These are phyloP conservation scores for Sugiyamaella grinbergsii DNA, from an alignment of 1,139 yeast genomes.

Conservation along the genomic window DNA sequence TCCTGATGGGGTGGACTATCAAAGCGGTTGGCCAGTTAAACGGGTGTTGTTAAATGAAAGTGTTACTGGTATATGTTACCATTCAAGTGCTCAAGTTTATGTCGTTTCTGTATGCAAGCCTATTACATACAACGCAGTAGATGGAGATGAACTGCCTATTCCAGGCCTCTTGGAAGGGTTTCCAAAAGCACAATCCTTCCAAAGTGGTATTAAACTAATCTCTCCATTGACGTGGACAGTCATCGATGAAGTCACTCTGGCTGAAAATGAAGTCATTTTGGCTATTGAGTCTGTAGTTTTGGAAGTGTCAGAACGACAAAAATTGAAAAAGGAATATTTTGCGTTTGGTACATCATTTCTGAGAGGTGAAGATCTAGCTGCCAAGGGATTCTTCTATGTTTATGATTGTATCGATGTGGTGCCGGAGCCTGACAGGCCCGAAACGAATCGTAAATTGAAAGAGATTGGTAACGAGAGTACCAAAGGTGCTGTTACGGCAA, in stretches of 20 bases:
- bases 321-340: conserved; percentile 65
- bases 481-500: conserved; percentile 80
- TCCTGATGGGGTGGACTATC: conserved; percentile 29
- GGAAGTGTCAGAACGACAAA: conserved; percentile 55
- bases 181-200: conserved; percentile 56
- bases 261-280: conserved; percentile 67
- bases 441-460: conserved; percentile 76
- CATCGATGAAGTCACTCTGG: conserved; percentile 68
- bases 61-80: conserved; percentile 70
- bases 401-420: conserved; percentile 80
- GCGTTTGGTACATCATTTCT: conserved; percentile 78
- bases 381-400: conserved; percentile 77
- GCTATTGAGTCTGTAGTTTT: conserved; percentile 60
- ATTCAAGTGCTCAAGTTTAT: conserved; percentile 66
- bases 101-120: conserved; percentile 64
- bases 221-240: conserved; percentile 78
- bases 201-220: conserved; percentile 63
- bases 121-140: conserved; percentile 65
- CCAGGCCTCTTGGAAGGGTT: conserved; percentile 59
- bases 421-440: conserved; percentile 89
- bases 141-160: conserved; percentile 71
- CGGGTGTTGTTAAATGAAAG: conserved; percentile 52
- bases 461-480: conserved; percentile 74
- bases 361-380: conserved; percentile 79
- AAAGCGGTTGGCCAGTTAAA: conserved; percentile 32